Evolutionary conservation across 129 eudicot genomes (phyloP).

Genomic region (Artemisia tridentata): DNA sequence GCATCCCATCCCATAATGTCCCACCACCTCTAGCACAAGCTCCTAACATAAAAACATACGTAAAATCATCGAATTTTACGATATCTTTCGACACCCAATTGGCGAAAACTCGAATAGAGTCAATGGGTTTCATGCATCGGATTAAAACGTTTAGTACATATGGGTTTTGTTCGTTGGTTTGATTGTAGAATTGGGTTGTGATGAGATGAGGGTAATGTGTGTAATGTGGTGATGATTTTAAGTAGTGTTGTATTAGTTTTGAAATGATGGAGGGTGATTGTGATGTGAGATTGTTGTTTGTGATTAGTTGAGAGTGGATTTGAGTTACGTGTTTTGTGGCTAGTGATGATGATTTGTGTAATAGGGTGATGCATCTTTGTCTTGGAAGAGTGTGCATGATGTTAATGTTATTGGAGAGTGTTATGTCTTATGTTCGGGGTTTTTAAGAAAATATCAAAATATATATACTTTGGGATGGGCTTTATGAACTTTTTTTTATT

Average conservation of each 20-base stretch:
- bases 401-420: not conserved
- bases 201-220: constrained; percentile 37
- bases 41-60: constrained; percentile 49
- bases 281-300: constrained; percentile 22
- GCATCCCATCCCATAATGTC: constrained; percentile 42
- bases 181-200: constrained; percentile 29
- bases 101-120: constrained; percentile 38
- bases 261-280: constrained; percentile 27
- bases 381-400: constrained; percentile 32
- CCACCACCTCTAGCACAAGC: constrained; percentile 47
- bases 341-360: constrained; percentile 16
- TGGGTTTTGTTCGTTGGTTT: not conserved
- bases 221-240: constrained; percentile 17
- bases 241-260: constrained; percentile 31
- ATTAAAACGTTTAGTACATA: constrained; percentile 49
- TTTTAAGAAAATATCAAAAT: no score
- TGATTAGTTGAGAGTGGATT: constrained; percentile 45
- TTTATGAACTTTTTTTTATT: no score
- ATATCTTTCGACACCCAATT: constrained; percentile 29
- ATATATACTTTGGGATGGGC: no score
- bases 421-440: no score
- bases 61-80: constrained; percentile 35
- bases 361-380: constrained; percentile 16
- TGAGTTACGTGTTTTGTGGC: constrained; percentile 33
- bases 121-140: constrained; percentile 36